These are phyloP conservation scores for Boletus rex-veris DNA, from an alignment of 768 basidiomycete genomes.

Conservation along the genomic window DNA sequence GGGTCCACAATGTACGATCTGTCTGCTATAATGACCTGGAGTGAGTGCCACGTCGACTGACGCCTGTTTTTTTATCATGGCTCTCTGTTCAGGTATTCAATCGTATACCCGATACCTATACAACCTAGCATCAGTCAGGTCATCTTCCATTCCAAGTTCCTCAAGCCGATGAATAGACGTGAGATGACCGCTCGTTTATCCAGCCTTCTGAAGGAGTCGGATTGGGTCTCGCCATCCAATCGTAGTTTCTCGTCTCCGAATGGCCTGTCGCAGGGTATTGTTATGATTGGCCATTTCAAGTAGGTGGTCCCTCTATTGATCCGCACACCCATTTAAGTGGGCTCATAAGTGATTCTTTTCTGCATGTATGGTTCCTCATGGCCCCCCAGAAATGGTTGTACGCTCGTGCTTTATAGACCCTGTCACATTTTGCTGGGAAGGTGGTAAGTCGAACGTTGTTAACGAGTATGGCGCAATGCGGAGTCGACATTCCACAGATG, in stretches of 20 bases:
- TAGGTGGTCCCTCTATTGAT: too few relatives aligned
- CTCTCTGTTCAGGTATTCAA: constrained; percentile 53
- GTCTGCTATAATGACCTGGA: constrained; percentile 64
- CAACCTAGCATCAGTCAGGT: constrained; percentile 88
- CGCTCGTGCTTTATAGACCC: constrained; percentile 92
- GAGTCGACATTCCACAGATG: constrained; percentile 46
- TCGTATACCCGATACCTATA: constrained; percentile 66
- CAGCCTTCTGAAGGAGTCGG: constrained; percentile 53
- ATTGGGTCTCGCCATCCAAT: constrained; percentile 49
- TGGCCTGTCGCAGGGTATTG: constrained; percentile 49
- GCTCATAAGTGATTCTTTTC: constrained; percentile 62
- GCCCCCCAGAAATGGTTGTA: constrained; percentile 59
- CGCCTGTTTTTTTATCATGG: neutral
- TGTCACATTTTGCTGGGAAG: constrained; percentile 75
- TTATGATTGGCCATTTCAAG: constrained; percentile 17
- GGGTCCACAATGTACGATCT: constrained; percentile 41
- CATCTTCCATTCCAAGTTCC: constrained; percentile 71
- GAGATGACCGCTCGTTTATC: constrained; percentile 58
- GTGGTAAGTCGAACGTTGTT: constrained; percentile 47
- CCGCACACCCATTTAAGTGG: constrained; percentile 1
- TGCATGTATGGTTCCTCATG: constrained; percentile 90
- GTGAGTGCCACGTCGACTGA: constrained; percentile 37
- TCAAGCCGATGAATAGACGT: constrained; percentile 64
- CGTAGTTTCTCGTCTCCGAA: constrained; percentile 3
- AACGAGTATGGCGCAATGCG: neutral